These are phyloP conservation scores for Filosporella fistucella DNA, from an alignment of 495 filamentous ascomycete genomes.

Conservation along the genomic window DNA sequence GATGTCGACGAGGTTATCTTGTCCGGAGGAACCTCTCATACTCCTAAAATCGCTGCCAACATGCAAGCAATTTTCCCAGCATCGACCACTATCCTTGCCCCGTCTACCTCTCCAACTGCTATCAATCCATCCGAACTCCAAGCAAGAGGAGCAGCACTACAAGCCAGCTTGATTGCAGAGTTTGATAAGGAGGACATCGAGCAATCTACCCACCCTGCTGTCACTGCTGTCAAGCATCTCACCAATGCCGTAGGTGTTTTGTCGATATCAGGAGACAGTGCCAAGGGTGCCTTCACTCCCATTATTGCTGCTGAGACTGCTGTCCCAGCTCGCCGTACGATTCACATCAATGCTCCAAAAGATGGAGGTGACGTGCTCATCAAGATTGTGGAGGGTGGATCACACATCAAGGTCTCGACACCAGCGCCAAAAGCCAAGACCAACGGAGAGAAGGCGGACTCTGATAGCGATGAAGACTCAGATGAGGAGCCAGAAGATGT, in stretches of 20 bases:
- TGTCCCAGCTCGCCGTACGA: constrained; percentile 78
- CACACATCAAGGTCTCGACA: constrained; percentile 87
- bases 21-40: constrained; percentile 88
- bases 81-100: constrained; percentile 74
- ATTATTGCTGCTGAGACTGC: constrained; percentile 83
- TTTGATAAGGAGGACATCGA: constrained; percentile 92
- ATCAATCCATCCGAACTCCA: constrained; percentile 91
- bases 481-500: constrained; percentile 86
- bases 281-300: constrained; percentile 64
- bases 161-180: constrained; percentile 87
- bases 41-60: constrained; percentile 81
- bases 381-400: constrained; percentile 77
- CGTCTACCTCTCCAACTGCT: constrained; percentile 67
- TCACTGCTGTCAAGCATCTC: constrained; percentile 89
- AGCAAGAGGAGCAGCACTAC: constrained; percentile 88
- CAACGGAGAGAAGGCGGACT: constrained; percentile 47
- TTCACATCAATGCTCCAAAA: constrained; percentile 67
- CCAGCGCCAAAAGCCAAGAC: constrained; percentile 69
- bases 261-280: constrained; percentile 56
- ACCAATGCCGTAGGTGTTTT: constrained; percentile 84
- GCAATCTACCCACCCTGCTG: constrained; percentile 90
- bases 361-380: constrained; percentile 83
- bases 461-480: constrained; percentile 63
- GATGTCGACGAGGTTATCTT: constrained; percentile 96
- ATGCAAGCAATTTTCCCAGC: constrained; percentile 74